Base-by-base conservation (phyloP, 2,329 filamentous ascomycete genomes). In the Lasiodiplodia gonubiensis region DNA sequence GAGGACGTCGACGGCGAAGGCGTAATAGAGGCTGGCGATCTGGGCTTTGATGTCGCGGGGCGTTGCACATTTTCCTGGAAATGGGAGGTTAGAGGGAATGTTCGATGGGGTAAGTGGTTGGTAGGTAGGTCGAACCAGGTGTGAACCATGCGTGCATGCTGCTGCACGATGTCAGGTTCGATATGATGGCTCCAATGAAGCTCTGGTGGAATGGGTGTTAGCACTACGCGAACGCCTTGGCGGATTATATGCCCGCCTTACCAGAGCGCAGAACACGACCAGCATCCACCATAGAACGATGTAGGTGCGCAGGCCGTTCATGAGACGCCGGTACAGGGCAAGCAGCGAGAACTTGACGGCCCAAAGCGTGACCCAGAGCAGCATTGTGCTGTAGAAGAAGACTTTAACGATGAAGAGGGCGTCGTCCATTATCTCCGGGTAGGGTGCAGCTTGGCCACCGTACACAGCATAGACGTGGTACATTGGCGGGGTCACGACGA, bases 291-390 rank as follows among this genome's bases (percentile, higher is more conserved):
- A 82, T 54, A 78, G 71, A 33, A 70, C 74, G 27, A 75, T 71
- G 46, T 80, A 78, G 2, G 73, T 69, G 2, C 70, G 72, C 18
- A 80, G 70, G 1, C 78, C 78, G 8, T 68, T 69, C 60, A 81
- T 70, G 18, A 81, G 69, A 25, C 76, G 74, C 53, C 77, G 77
- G 70, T 81, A 81, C 53, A 82, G 73, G 18, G 76, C 73, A 60
- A 82, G 71, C 39, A 82, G 71, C 5, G 76, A 78, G 25, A 80
- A 74, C 68, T 82, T 82, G 63, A 80, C 76, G 42, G 77, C 72
- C 78, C 78, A 81, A 5, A 82, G 73, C 21, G 75, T 76, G 7
- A 76, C 68, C 78, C 79, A 81, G 60, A 80, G 76, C 25, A 78
- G 72, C 53, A 80, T 74, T 4, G 76, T 77, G 21, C 76, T 78